Evolutionary conservation across 257 asterid species (phyloP).

Genomic region (Cordia subcordata): DNA sequence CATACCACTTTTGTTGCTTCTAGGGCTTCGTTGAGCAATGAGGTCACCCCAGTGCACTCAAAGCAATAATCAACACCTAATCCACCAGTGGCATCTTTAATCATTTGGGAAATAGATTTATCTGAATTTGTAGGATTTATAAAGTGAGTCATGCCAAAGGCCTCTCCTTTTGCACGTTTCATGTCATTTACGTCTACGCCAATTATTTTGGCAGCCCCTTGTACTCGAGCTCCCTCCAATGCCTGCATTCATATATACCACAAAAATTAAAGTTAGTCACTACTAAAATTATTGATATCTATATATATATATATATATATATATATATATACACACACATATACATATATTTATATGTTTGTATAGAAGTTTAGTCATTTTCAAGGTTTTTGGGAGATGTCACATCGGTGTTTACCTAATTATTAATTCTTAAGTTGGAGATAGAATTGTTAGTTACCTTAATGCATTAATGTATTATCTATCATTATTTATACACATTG

Average conservation of each 20-base stretch:
- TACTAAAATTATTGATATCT: too few relatives aligned
- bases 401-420: too few relatives aligned
- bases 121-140: slow-evolving; percentile 50
- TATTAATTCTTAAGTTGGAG: too few relatives aligned
- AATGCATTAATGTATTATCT: too few relatives aligned
- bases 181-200: slow-evolving; percentile 64
- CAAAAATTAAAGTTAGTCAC: background rate
- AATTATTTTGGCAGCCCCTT: slow-evolving; percentile 56
- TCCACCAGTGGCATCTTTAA: slow-evolving; percentile 71
- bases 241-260: slow-evolving; percentile 51
- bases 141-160: slow-evolving; percentile 64
- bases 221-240: slow-evolving; percentile 45
- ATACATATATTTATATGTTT: too few relatives aligned
- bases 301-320: too few relatives aligned
- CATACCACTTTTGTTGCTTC: slow-evolving; percentile 65
- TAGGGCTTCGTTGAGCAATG: slow-evolving; percentile 59
- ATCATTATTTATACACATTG: too few relatives aligned
- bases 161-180: slow-evolving; percentile 48
- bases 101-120: slow-evolving; percentile 47
- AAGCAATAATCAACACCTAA: slow-evolving; percentile 62
- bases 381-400: too few relatives aligned
- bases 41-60: slow-evolving; percentile 72
- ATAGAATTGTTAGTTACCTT: too few relatives aligned
- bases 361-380: too few relatives aligned
- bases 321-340: too few relatives aligned